Evolutionary conservation across 2,329 filamentous ascomycete species (phyloP).

Genomic region (Dactylonectria estremocensis): DNA sequence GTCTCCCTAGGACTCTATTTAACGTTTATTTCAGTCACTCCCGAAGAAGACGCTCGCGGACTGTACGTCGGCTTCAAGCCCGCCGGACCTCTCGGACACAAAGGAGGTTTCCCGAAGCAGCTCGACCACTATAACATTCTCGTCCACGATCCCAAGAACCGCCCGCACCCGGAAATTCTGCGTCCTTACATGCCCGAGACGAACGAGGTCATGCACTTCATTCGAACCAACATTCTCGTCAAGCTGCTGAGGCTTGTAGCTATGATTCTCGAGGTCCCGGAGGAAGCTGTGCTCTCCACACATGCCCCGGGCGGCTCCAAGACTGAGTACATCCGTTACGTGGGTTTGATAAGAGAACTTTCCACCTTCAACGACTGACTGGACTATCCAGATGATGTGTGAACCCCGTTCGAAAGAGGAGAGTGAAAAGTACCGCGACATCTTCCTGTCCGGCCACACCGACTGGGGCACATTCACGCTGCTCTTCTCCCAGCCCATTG

Average conservation of each 20-base stretch:
- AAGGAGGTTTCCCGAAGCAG: constrained; percentile 39
- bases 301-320: constrained; percentile 54
- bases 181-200: constrained; percentile 45
- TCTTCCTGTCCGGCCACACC: constrained; percentile 59
- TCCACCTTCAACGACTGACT: neutral
- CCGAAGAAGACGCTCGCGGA: constrained; percentile 49
- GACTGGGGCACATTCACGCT: constrained; percentile 59
- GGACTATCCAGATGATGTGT: constrained; percentile 53
- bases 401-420: constrained; percentile 53
- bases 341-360: neutral
- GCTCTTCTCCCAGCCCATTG: constrained; percentile 57
- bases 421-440: constrained; percentile 55
- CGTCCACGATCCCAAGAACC: constrained; percentile 45
- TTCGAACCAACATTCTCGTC: constrained; percentile 46
- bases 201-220: constrained; percentile 47
- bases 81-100: constrained; percentile 37
- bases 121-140: constrained; percentile 34
- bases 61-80: constrained; percentile 50
- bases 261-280: constrained; percentile 56
- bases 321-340: constrained; percentile 57
- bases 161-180: constrained; percentile 39
- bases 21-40: constrained; percentile 37
- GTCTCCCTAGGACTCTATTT: neutral
- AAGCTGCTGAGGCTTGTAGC: constrained; percentile 58
- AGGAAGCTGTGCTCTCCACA: constrained; percentile 54